These are phyloP conservation scores for Ophiobolus disseminans DNA, from an alignment of 2,329 filamentous ascomycete species.

Conservation along the genomic window DNA sequence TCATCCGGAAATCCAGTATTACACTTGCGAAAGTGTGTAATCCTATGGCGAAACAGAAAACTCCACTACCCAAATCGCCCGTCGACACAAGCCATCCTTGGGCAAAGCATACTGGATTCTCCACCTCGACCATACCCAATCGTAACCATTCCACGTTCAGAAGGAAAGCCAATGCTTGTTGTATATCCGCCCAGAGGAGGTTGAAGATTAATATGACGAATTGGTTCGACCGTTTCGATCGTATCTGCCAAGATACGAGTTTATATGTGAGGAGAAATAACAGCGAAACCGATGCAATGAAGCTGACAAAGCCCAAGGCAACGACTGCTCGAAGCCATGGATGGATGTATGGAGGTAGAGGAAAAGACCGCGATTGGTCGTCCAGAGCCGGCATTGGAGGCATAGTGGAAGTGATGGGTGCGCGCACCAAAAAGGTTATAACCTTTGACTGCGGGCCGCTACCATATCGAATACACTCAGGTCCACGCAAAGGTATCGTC, in stretches of 20 bases:
- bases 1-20: conserved; percentile 62
- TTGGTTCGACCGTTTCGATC: conserved; percentile 61
- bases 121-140: conserved; percentile 61
- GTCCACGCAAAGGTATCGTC: background rate
- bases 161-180: conserved; percentile 69
- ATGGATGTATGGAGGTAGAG: conserved; percentile 43
- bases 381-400: conserved; percentile 28
- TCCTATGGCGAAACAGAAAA: conserved; percentile 72
- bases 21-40: conserved; percentile 71
- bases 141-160: conserved; percentile 67
- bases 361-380: conserved; percentile 37
- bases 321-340: conserved; percentile 57
- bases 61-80: conserved; percentile 70
- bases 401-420: conserved; percentile 22
- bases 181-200: conserved; percentile 71
- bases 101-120: conserved; percentile 63
- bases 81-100: conserved; percentile 75
- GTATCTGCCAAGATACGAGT: conserved; percentile 50
- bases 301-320: conserved; percentile 56
- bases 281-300: conserved; percentile 53
- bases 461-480: conserved; percentile 32
- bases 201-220: conserved; percentile 75
- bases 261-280: conserved; percentile 56
- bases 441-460: conserved; percentile 10
- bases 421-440: conserved; percentile 8